A percentile compares a stretch with the other conserved stretches of the same genome.
Evolutionary conservation across 192 early-diverging fungal genomes (phyloP).

Genomic region (Coemansia sp.): DNA sequence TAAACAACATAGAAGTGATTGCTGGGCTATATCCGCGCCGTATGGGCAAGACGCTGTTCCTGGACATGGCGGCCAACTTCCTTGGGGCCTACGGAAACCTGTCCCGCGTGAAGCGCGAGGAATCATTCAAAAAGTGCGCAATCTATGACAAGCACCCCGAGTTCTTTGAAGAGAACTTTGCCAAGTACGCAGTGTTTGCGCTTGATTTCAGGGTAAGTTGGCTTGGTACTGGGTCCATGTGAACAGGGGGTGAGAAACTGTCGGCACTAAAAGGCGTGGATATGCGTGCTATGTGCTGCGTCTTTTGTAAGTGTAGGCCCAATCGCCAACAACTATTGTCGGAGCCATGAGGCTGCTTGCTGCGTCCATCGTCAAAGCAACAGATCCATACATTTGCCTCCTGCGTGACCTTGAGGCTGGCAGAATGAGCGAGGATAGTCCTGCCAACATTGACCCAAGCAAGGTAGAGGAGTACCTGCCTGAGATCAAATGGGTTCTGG

Average conservation of each 20-base stretch:
- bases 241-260: neutral
- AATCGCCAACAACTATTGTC: too few species aligned
- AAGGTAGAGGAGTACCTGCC: too few species aligned
- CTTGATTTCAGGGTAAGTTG: slow-evolving; percentile 2
- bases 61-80: too few species aligned
- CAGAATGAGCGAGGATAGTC: too few species aligned
- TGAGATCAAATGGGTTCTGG: too few species aligned
- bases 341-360: too few species aligned
- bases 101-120: neutral
- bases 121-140: neutral
- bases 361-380: too few species aligned
- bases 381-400: too few species aligned
- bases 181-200: neutral
- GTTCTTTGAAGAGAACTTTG: neutral
- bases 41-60: neutral
- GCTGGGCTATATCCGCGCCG: neutral
- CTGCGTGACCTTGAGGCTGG: too few species aligned
- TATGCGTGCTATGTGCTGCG: neutral
- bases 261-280: too few species aligned
- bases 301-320: too few species aligned
- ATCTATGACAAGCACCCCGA: neutral
- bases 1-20: neutral
- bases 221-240: neutral
- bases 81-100: neutral
- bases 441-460: too few species aligned